A percentile compares a stretch with the other conserved stretches of the same genome.
Evolutionary conservation across 805 yeast genomes (phyloP).

Genomic region (Candida berthetii): DNA sequence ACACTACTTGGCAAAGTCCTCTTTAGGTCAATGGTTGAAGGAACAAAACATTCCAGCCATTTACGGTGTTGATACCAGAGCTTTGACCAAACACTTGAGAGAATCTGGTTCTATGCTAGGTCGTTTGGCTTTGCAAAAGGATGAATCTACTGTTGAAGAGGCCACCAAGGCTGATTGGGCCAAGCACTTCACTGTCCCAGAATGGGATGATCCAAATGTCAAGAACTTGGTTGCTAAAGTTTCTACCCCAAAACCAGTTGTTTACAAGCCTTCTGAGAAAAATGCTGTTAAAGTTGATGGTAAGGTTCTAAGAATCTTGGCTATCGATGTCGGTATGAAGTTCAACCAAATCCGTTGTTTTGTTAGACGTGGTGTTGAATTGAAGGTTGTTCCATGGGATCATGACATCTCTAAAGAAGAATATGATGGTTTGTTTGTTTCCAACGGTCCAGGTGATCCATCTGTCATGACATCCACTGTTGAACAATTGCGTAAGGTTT

Average conservation of each 20-base stretch:
- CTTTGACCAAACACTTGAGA: conserved; percentile 89
- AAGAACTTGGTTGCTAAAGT: conserved; percentile 90
- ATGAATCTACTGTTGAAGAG: conserved; percentile 23
- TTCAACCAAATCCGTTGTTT: conserved; percentile 97
- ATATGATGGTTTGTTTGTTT: conserved; percentile 92
- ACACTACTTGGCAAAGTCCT: conserved; percentile 87
- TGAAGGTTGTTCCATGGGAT: conserved; percentile 94
- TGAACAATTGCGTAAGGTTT: conserved; percentile 46
- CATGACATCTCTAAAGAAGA: conserved; percentile 75
- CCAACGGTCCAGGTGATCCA: conserved; percentile 99
- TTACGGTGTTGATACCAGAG: conserved; percentile 96
- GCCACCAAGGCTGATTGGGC: conserved; percentile 46
- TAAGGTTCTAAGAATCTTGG: conserved; percentile 72
- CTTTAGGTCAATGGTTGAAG: conserved; percentile 90
- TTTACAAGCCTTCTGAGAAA: conserved; percentile 64
- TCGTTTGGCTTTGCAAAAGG: conserved; percentile 65
- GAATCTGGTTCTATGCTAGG: conserved; percentile 91
- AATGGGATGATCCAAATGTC: conserved; percentile 90
- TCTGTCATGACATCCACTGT: conserved; percentile 71
- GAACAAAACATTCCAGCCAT: conserved; percentile 91
- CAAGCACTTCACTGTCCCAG: conserved; percentile 63
- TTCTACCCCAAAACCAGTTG: conserved; percentile 67
- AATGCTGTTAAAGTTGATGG: conserved; percentile 59
- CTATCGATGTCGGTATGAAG: conserved; percentile 97
- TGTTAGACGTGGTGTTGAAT: conserved; percentile 92